Evolutionary conservation across 306 rosid genomes (phyloP).

Genomic region (Acacia melanoxylon): DNA sequence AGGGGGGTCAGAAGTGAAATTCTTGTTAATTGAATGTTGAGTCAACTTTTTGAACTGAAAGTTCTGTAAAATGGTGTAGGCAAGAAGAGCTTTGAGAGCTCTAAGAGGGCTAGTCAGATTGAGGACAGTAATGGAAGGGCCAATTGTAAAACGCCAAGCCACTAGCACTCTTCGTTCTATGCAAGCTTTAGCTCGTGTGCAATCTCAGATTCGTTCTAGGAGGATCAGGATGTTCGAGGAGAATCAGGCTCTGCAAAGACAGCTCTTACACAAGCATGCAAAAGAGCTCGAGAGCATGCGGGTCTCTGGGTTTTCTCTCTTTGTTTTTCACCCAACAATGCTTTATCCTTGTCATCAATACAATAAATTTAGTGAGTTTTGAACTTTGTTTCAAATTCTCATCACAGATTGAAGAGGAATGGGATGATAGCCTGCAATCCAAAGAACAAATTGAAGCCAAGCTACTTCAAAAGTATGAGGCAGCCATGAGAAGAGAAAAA

Average conservation of each 20-base stretch:
- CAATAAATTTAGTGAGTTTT: constrained; percentile 16
- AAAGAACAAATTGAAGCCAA: constrained; percentile 93
- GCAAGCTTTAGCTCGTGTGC: constrained; percentile 97
- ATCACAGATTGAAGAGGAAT: constrained; percentile 88
- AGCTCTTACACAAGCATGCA: constrained; percentile 89
- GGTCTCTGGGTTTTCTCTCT: constrained; percentile 50
- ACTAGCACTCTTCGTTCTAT: constrained; percentile 80
- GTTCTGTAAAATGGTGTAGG: constrained; percentile 50
- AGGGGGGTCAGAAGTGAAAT: not conserved
- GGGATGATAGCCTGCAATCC: constrained; percentile 97
- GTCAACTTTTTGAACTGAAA: not conserved
- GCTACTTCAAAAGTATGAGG: constrained; percentile 84
- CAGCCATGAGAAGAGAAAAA: constrained; percentile 90
- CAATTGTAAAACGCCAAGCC: constrained; percentile 90
- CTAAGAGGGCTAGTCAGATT: constrained; percentile 91
- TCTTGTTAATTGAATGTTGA: constrained; percentile 18
- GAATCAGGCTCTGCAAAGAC: constrained; percentile 93
- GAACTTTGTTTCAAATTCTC: constrained; percentile 29
- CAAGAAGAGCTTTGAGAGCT: constrained; percentile 89
- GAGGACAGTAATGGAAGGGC: constrained; percentile 82
- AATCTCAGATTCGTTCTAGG: constrained; percentile 86
- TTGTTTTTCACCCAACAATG: constrained; percentile 3
- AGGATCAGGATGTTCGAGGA: constrained; percentile 92
- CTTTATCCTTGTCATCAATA: not conserved
- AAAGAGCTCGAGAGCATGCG: constrained; percentile 82